A percentile compares a stretch with the other conserved stretches of the same genome.
Conservation (phyloP, 129 eudicot species). For the Erigeron canadensis region DNA sequence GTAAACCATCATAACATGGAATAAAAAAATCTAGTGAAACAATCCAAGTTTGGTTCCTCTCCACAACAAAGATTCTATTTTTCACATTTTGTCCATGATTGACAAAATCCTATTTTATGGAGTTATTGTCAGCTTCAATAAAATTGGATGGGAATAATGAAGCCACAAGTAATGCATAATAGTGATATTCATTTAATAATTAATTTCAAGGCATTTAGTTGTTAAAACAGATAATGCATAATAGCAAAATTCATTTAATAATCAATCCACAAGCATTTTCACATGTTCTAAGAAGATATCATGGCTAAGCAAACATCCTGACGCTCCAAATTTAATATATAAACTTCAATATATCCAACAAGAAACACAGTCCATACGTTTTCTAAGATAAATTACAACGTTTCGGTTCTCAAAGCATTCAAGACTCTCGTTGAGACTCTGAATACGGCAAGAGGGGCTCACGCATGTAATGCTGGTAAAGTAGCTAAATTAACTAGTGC, state of each 20-base stretch:
- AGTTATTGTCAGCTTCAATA: too few relatives aligned
- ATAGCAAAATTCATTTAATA: background rate
- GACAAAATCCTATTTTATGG: too few relatives aligned
- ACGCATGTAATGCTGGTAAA: background rate
- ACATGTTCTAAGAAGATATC: slow-evolving; percentile 14
- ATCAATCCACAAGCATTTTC: background rate
- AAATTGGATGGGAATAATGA: too few relatives aligned
- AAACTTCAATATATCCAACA: background rate
- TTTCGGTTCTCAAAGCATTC: background rate
- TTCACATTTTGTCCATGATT: too few relatives aligned
- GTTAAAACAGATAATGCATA: background rate
- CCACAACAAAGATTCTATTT: too few relatives aligned
- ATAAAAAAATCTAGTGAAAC: too few relatives aligned
- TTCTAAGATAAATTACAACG: background rate
- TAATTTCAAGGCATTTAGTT: background rate
- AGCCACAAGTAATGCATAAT: too few relatives aligned
- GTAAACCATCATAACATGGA: too few relatives aligned
- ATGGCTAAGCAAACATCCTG: background rate
- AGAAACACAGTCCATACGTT: background rate
- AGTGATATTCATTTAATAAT: too few relatives aligned
- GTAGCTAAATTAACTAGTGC: background rate
- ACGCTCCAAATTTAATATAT: too few relatives aligned
- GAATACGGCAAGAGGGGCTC: background rate
- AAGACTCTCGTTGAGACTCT: background rate
- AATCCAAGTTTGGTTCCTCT: too few relatives aligned